Base-by-base conservation (phyloP, 2,329 filamentous ascomycete species). In the Colletotrichum liriopes region DNA sequence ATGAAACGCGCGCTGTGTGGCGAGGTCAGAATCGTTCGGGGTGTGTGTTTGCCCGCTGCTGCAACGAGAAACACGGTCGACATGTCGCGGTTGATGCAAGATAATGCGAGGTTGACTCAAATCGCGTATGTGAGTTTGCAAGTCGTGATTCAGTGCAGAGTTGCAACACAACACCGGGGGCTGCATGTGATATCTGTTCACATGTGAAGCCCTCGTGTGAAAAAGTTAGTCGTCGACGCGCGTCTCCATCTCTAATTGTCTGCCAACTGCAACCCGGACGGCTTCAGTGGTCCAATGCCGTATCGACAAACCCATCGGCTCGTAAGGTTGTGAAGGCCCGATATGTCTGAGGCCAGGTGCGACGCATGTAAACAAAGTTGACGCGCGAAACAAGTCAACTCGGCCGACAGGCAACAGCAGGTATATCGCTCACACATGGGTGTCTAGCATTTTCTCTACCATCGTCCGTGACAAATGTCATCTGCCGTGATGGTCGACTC, bases 1-100 rank as follows among this genome's bases (percentile, higher is more conserved):
- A 35, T 54, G 49, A 64, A 43, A 64, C 61, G 35, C 39, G 45
- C 58, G 20, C 32, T 35, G 29, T 61, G 12, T 20, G 26, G 16
- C 8, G 32, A 60, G 14, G 6, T n/a, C 11, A 5, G 47, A 61
- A n/a, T 5, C 26, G 20, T 7, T 35, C 23, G 7, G 16, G 45
- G 45, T 32, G 18, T 14, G 14, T 5, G 47, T 26, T 23, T 9
- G 9, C 18, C 23, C n/a, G 37, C 37, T 5, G 23, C 55, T 45
- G 56, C 11, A 26, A n/a, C 1, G 32, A n/a, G 26, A 11, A 49
- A 37, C 16, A 12, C 23, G 16, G 59, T 39, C 23, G 35, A 26
- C 11, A 37, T 47, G 29, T 37, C n/a, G 23, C 16, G 12, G 4
- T n/a, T 6, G 45, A 62, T 51, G 45, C 59, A n/a, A 20, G 59